phyloP scores from a whole-genome alignment of 768 basidiomycete genomes.

The Collybia mongolica region DNA sequence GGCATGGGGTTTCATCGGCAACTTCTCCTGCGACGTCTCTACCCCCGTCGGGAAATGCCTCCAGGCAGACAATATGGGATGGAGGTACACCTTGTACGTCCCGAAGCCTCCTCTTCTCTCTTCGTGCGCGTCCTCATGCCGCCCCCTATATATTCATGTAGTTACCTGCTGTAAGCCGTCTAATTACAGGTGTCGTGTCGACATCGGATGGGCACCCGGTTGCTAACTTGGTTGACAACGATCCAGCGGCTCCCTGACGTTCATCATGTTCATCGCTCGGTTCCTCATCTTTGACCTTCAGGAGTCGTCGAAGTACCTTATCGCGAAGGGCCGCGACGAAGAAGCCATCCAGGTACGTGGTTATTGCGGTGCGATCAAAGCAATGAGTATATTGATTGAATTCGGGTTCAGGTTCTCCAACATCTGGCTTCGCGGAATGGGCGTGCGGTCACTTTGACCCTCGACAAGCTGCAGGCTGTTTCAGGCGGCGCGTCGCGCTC shows the following conservation, averaged over 20 bases:
- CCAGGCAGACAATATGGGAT: slow-evolving; percentile 54
- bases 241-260: slow-evolving; percentile 44
- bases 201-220: background rate
- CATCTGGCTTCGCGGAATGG: slow-evolving; percentile 49
- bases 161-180: background rate
- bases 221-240: background rate
- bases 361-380: background rate
- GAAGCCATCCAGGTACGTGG: slow-evolving; percentile 49
- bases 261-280: slow-evolving; percentile 53
- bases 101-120: background rate
- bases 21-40: slow-evolving; percentile 46
- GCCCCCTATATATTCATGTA: background rate
- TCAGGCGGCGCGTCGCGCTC: slow-evolving; percentile 14
- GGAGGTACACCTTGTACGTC: slow-evolving; percentile 52
- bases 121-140: background rate
- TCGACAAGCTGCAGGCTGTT: slow-evolving; percentile 39
- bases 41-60: slow-evolving; percentile 38
- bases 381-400: too few species aligned
- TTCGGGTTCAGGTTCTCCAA: slow-evolving; percentile 36
- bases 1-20: slow-evolving; percentile 55
- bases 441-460: slow-evolving; percentile 39
- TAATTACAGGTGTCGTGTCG: too few species aligned
- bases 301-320: slow-evolving; percentile 62
- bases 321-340: slow-evolving; percentile 53
- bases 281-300: slow-evolving; percentile 58